These are phyloP conservation scores for Telopea speciosissima DNA, from an alignment of 177 flowering plant species.

Conservation along the genomic window DNA sequence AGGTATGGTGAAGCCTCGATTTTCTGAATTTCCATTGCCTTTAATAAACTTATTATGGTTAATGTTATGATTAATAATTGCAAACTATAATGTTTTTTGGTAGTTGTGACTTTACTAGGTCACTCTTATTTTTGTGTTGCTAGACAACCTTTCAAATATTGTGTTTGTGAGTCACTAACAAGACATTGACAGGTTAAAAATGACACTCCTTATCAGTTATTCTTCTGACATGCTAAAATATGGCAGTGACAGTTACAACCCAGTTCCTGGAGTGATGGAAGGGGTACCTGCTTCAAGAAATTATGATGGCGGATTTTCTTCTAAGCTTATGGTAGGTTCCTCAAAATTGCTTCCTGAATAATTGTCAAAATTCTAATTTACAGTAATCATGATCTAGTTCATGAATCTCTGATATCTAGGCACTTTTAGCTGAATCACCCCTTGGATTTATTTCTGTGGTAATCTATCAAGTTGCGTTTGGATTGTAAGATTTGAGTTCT, in stretches of 20 bases:
- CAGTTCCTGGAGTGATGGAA: slow-evolving; percentile 96
- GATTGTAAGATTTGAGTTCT: not conserved
- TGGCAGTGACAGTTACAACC: slow-evolving; percentile 83
- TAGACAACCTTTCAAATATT: not conserved
- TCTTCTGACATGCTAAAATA: slow-evolving; percentile 6
- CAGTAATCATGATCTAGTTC: no score
- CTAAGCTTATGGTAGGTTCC: slow-evolving; percentile 78
- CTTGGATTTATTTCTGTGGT: no score
- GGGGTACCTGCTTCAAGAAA: slow-evolving; percentile 90
- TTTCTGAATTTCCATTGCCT: no score
- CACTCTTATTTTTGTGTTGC: not conserved
- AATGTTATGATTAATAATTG: not conserved
- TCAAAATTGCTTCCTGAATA: not conserved
- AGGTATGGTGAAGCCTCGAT: not conserved
- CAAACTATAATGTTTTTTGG: not conserved
- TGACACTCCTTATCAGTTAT: not conserved
- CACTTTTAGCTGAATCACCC: no score
- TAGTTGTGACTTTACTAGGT: not conserved
- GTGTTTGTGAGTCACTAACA: not conserved
- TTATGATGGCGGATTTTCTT: slow-evolving; percentile 83
- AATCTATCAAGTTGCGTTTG: not conserved
- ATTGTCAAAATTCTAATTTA: no score
- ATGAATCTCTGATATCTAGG: no score
- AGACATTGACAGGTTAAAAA: not conserved
- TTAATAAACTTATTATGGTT: no score